A percentile compares a stretch with the other conserved stretches of the same genome.
Evolutionary conservation across 2,329 filamentous ascomycete genomes (phyloP).

Genomic region (Juglanconis juglandina): DNA sequence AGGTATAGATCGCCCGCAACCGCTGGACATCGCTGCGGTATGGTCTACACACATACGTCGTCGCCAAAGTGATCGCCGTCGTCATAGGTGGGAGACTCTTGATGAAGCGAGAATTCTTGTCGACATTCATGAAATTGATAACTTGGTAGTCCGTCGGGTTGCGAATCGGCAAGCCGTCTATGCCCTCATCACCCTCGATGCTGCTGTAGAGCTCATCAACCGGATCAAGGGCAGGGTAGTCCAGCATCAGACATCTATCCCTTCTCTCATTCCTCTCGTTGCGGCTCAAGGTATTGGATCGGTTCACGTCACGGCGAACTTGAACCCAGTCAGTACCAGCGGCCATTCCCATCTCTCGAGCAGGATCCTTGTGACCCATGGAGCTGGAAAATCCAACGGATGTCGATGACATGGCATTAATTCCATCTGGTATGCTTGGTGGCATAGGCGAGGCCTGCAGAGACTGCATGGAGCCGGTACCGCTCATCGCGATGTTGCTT

Average conservation of each 20-base stretch:
- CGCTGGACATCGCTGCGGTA: conserved; percentile 93
- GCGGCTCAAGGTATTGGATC: conserved; percentile 86
- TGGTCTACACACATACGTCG: conserved; percentile 88
- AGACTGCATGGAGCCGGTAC: conserved; percentile 38
- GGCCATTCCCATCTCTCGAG: conserved; percentile 68
- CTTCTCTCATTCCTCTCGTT: conserved; percentile 81
- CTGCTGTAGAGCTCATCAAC: conserved; percentile 84
- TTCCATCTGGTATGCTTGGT: conserved; percentile 37
- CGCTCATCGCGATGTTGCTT: conserved; percentile 70
- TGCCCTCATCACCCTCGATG: conserved; percentile 84
- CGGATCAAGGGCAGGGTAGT: conserved; percentile 81
- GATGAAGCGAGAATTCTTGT: conserved; percentile 93
- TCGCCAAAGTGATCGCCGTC: conserved; percentile 77
- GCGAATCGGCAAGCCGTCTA: conserved; percentile 76
- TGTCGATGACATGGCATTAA: conserved; percentile 22
- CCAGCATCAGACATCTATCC: conserved; percentile 92
- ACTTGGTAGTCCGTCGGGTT: conserved; percentile 77
- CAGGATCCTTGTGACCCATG: conserved; percentile 44
- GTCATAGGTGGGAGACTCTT: conserved; percentile 77
- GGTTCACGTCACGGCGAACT: conserved; percentile 89
- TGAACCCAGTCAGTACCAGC: conserved; percentile 87
- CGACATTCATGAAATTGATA: conserved; percentile 80
- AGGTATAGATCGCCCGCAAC: conserved; percentile 91
- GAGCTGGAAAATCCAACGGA: conserved; percentile 37
- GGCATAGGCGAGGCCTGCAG: conserved; percentile 34